phyloP scores from a whole-genome alignment of 1,284 basidiomycete species.

The Ganoderma boninense region DNA sequence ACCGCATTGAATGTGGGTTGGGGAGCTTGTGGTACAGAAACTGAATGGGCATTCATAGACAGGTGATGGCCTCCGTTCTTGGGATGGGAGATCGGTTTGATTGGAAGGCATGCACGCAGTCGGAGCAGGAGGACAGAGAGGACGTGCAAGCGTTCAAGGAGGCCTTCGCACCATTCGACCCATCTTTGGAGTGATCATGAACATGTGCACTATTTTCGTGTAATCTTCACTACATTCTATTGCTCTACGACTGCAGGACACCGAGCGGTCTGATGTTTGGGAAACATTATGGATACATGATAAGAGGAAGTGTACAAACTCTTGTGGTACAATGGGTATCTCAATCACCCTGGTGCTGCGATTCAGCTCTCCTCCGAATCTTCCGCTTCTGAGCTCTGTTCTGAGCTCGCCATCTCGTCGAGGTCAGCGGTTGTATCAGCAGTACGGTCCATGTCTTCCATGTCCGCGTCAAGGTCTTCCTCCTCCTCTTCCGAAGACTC shows the following conservation, averaged over 20 bases:
- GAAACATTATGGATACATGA: neutral
- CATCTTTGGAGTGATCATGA: conserved; percentile 39
- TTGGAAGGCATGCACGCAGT: conserved; percentile 88
- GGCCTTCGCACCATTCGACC: conserved; percentile 82
- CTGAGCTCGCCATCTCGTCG: conserved; percentile 36
- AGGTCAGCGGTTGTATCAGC: conserved; percentile 48
- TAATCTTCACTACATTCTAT: neutral
- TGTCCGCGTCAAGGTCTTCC: conserved; percentile 71
- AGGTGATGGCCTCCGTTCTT: conserved; percentile 80
- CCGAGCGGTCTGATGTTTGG: no score
- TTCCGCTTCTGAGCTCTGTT: conserved; percentile 28
- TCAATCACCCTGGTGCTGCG: neutral
- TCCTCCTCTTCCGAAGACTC: conserved; percentile 45
- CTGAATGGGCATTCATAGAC: conserved; percentile 52
- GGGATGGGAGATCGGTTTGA: conserved; percentile 82
- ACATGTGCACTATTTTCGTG: neutral
- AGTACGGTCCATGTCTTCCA: conserved; percentile 77
- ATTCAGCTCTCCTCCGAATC: conserved; percentile 10
- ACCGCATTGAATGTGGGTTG: conserved; percentile 3
- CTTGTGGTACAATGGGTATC: conserved; percentile 1
- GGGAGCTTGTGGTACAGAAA: conserved; percentile 19
- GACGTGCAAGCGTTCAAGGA: conserved; percentile 86
- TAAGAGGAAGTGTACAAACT: neutral
- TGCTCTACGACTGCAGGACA: neutral
- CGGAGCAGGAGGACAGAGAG: conserved; percentile 83